These are phyloP conservation scores for Wickerhamiella vanderwaltii DNA, from an alignment of 805 yeast genomes.

Conservation along the genomic window DNA sequence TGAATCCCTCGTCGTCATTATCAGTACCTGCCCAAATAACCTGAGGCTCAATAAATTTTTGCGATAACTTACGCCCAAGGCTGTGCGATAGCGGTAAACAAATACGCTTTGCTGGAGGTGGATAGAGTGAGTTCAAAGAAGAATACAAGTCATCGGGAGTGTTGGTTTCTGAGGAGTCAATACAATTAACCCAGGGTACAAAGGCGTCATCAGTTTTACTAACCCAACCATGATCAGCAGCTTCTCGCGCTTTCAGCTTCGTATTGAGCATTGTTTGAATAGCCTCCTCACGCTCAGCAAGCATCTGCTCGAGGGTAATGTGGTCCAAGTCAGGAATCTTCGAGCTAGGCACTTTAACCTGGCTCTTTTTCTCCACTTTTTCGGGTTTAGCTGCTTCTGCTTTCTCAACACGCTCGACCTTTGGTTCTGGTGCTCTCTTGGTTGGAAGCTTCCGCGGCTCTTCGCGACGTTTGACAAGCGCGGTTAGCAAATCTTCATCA, in stretches of 20 bases:
- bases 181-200: conserved; percentile 43
- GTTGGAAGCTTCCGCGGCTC: conserved; percentile 4
- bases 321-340: conserved; percentile 88
- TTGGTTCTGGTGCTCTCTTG: conserved; percentile 7
- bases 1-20: conserved; percentile 15
- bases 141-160: conserved; percentile 43
- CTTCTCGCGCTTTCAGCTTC: conserved; percentile 56
- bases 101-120: conserved; percentile 33
- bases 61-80: conserved; percentile 23
- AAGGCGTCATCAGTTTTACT: conserved; percentile 80
- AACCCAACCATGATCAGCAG: conserved; percentile 61
- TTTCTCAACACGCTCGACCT: conserved; percentile 14
- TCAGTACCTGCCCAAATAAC: conserved; percentile 16
- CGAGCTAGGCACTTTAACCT: conserved; percentile 84
- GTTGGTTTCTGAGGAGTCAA: not conserved
- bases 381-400: conserved; percentile 20
- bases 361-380: conserved; percentile 12
- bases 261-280: conserved; percentile 78
- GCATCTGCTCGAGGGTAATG: conserved; percentile 64
- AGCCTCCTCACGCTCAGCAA: conserved; percentile 62
- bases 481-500: conserved; percentile 59
- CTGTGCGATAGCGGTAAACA: conserved; percentile 23
- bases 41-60: conserved; percentile 19
- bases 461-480: conserved; percentile 23
- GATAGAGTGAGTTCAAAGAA: conserved; percentile 43